Percentiles rank a stretch among this genome's conserved stretches.
These are phyloP conservation scores for Hyaloscypha bicolor DNA, from an alignment of 495 filamentous ascomycete genomes.

Conservation along the genomic window DNA sequence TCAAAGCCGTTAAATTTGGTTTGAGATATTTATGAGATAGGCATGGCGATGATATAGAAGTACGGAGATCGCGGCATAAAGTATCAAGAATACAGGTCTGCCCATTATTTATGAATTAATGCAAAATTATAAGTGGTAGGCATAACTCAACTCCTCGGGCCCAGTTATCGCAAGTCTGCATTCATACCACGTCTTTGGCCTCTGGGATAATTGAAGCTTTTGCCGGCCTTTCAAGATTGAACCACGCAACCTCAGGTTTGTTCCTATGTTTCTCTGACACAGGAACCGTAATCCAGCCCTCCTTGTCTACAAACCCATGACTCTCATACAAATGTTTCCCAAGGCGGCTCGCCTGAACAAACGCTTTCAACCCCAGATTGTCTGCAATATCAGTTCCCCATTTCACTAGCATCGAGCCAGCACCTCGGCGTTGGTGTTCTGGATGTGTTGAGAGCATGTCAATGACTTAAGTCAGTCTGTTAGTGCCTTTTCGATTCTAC, in stretches of 20 bases:
- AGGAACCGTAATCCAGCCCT: constrained; percentile 14
- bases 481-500: not conserved
- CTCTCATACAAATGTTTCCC: constrained; percentile 9
- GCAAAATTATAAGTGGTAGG: too few species aligned
- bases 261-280: constrained; percentile 4
- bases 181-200: not conserved
- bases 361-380: constrained; percentile 4
- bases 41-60: too few species aligned
- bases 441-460: constrained; percentile 19
- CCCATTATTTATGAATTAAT: too few species aligned
- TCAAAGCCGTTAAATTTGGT: not conserved
- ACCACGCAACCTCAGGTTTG: not conserved
- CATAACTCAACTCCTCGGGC: too few species aligned
- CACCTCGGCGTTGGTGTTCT: constrained; percentile 14
- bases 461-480: constrained; percentile 3
- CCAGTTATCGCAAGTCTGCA: not conserved
- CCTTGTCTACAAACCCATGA: constrained; percentile 10
- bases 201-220: not conserved
- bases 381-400: constrained; percentile 20
- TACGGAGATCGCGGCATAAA: too few species aligned
- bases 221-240: constrained; percentile 13
- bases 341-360: not conserved
- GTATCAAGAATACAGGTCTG: too few species aligned
- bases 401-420: constrained; percentile 18
- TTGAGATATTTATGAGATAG: not conserved